Evolutionary conservation across 352 stramenopile genomes (phyloP).

Genomic region (Phytophthora uliginosa): DNA sequence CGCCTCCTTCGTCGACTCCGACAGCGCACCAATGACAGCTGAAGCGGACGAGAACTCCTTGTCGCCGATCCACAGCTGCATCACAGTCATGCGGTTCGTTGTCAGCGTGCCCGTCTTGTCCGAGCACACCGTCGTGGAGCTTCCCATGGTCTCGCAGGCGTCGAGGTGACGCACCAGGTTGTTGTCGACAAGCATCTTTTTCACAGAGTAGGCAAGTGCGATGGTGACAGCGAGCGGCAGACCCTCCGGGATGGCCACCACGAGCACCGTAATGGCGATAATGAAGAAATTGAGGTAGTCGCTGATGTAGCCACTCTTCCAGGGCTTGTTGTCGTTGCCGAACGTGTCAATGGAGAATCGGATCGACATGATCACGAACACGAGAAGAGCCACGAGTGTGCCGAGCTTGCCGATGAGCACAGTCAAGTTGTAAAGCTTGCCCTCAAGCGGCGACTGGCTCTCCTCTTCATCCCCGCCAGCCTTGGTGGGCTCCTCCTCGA

Average conservation of each 20-base stretch:
- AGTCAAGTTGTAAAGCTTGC: slow-evolving; percentile 72
- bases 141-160: slow-evolving; percentile 50
- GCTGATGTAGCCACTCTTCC: slow-evolving; percentile 43
- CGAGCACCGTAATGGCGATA: slow-evolving; percentile 86
- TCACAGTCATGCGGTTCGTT: slow-evolving; percentile 98
- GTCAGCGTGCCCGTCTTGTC: slow-evolving; percentile 97
- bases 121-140: slow-evolving; percentile 95
- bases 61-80: slow-evolving; percentile 76
- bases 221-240: slow-evolving; percentile 98
- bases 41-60: slow-evolving; percentile 53
- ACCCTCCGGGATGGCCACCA: slow-evolving; percentile 97
- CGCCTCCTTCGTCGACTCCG: slow-evolving; percentile 46
- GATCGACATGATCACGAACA: slow-evolving; percentile 72
- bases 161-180: neutral
- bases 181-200: slow-evolving; percentile 1
- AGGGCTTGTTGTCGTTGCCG: slow-evolving; percentile 30
- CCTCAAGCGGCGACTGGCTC: slow-evolving; percentile 67
- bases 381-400: slow-evolving; percentile 59
- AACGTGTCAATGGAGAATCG: slow-evolving; percentile 59
- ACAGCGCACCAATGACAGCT: slow-evolving; percentile 35
- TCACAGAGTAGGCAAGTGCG: neutral
- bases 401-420: slow-evolving; percentile 72
- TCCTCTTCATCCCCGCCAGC: slow-evolving; percentile 42
- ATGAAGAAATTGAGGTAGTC: slow-evolving; percentile 76
- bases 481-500: slow-evolving; percentile 29